Evolutionary conservation across 2,329 filamentous ascomycete genomes (phyloP).

Genomic region (Iodosphaeria phyllophila): DNA sequence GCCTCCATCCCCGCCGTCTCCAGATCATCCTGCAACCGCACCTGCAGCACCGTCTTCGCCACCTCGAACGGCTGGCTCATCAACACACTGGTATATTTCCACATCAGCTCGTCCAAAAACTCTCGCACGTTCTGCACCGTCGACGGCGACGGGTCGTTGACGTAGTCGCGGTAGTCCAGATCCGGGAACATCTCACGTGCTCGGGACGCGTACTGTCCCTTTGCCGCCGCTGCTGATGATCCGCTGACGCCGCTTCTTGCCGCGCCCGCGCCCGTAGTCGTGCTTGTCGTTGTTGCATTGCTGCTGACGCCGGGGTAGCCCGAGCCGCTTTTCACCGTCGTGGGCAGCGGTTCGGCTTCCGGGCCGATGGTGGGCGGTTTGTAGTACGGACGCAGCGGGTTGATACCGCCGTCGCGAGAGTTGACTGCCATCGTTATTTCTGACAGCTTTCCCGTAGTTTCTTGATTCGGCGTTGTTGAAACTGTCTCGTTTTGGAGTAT

Average conservation of each 20-base stretch:
- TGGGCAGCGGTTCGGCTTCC: conserved; percentile 23
- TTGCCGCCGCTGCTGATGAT: conserved; percentile 2
- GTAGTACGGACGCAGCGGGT: conserved; percentile 42
- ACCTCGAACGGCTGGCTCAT: conserved; percentile 95
- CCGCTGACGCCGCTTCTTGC: too few species aligned
- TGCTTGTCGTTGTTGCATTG: conserved; percentile 9
- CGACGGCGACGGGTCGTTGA: conserved; percentile 59
- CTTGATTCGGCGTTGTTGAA: too few species aligned
- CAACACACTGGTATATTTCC: conserved; percentile 80
- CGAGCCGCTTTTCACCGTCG: conserved; percentile 23
- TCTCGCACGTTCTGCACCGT: conserved; percentile 57
- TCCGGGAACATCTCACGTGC: conserved; percentile 78
- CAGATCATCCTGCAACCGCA: conserved; percentile 36
- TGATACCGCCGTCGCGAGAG: conserved; percentile 28
- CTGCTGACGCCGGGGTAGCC: neutral
- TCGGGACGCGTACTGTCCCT: conserved; percentile 36
- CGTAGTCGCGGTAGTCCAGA: conserved; percentile 78
- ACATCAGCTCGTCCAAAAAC: conserved; percentile 67
- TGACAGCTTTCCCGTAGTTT: too few species aligned
- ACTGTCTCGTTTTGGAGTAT: neutral
- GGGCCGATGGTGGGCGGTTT: conserved; percentile 47
- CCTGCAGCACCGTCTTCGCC: conserved; percentile 81
- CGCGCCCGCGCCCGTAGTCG: conserved; percentile 6
- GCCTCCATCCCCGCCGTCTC: conserved; percentile 15
- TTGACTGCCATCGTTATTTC: conserved; percentile 21